Evolutionary conservation across 148 eudicot species (phyloP), one percentile per base, ranked within the genome.

Genomic region (Rhododendron mucronatum): DNA sequence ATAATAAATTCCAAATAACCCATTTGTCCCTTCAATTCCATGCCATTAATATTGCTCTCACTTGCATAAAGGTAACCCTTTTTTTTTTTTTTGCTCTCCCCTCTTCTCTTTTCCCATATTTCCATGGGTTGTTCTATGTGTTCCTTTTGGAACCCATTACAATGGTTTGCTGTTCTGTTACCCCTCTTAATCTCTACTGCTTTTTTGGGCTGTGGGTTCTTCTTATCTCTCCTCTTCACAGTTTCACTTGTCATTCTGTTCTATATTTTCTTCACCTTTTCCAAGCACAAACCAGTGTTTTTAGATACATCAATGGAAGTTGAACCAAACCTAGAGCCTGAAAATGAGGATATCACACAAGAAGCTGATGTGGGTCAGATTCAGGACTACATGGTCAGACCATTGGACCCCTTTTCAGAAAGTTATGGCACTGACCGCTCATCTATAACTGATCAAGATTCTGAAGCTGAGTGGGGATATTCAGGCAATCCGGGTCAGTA

Each of bases 361-460:
- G 69, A 41, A 55, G 69, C 28, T 37, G 73, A 26, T 18, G 41
- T 55, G 57, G 79, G 81, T 87, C 92, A 84, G 87, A 82, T 79
- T 84, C 80, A 86, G 37, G 89, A 69, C 33, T 30, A 41, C 57
- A 23, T 69, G 84, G 82, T 81, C 5, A 45, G 84, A 63, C 82
- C 91, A 39, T 33, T 26, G 67, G 93, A 90, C 73, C 78, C 83
- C 59, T 84, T 88, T 83, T 93, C 95, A 21, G 95, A 94, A 89
- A 91, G 86, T 85, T 94, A 92, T 74, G 89, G 93, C 84, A 71
- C 83, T 85, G 94, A 90, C 61, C 91, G 87, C 6, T 82, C 89
- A 33, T 90, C 89, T 44, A 89, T 87, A 23, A 91, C 93, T 85
- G 88, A 92, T 53, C 94, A 93, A 78, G 90, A 91, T 57, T 93